Evolutionary conservation across 1,284 basidiomycete genomes (phyloP).

Genomic region (Naganishia cerealis): DNA sequence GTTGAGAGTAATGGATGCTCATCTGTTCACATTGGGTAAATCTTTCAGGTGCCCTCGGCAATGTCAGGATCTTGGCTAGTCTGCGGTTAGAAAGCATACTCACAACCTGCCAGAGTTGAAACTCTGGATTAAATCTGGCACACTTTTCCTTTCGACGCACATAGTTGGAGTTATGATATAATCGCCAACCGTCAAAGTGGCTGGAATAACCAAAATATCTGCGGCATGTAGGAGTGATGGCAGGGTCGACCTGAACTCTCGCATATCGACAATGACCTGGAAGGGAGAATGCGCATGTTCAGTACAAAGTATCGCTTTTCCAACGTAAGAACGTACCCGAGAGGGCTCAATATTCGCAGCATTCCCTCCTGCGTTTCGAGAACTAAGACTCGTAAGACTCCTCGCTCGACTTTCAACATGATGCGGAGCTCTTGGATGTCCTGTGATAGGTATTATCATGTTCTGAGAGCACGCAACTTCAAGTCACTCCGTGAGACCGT

Average conservation of each 20-base stretch:
- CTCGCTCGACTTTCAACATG: constrained; percentile 36
- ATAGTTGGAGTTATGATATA: constrained; percentile 95
- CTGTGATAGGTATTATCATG: constrained; percentile 86
- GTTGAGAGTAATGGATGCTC: constrained; percentile 92
- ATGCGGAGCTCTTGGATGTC: constrained; percentile 63
- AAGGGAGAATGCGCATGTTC: not conserved
- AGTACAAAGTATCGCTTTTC: not conserved
- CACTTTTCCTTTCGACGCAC: constrained; percentile 91
- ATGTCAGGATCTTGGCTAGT: not conserved
- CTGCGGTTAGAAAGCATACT: constrained; percentile 50
- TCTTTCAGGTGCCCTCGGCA: constrained; percentile 54
- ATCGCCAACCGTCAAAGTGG: constrained; percentile 90
- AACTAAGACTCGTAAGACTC: constrained; percentile 66
- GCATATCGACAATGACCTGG: constrained; percentile 91
- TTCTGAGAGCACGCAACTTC: constrained; percentile 58
- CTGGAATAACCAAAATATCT: constrained; percentile 77
- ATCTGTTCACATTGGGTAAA: constrained; percentile 97
- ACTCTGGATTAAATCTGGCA: constrained; percentile 85
- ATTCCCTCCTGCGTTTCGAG: constrained; percentile 80
- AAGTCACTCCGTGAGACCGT: not conserved
- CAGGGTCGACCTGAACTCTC: constrained; percentile 90
- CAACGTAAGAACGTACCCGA: constrained; percentile 58
- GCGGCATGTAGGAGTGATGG: constrained; percentile 87
- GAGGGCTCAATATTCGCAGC: constrained; percentile 67
- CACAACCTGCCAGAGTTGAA: constrained; percentile 90